Conservation (phyloP, 768 basidiomycete genomes). For the Mycena vitilis region DNA sequence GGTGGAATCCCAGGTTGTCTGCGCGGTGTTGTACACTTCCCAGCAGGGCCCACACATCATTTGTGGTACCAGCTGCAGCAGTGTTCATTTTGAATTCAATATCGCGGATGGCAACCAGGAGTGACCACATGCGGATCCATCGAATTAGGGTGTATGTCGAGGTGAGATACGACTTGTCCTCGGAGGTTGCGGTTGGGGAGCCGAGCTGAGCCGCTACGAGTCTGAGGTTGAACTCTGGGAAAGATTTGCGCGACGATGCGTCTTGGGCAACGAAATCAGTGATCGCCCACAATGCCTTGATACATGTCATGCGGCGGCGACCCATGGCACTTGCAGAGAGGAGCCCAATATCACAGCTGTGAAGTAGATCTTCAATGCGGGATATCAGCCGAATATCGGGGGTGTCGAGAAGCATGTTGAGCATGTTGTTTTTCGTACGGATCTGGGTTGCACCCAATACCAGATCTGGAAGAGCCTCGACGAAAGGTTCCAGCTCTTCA, state of each 20-base stretch:
- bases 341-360: background rate
- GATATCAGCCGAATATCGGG: background rate
- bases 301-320: background rate
- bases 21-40: too few relatives aligned
- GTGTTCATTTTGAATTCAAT: background rate
- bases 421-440: background rate
- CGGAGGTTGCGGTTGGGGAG: background rate
- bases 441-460: background rate
- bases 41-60: too few relatives aligned
- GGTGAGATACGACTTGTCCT: background rate
- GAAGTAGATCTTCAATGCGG: background rate
- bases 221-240: background rate
- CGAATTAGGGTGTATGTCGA: background rate
- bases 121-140: background rate
- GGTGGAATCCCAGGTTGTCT: too few relatives aligned
- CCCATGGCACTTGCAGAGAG: background rate
- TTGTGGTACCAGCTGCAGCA: background rate
- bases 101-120: background rate
- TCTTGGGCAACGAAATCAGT: background rate
- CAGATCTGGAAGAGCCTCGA: slow-evolving; percentile 3
- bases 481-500: background rate
- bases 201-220: background rate
- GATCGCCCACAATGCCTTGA: background rate
- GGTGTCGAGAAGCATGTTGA: slow-evolving; percentile 5
- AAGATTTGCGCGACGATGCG: background rate